Evolutionary conservation across 2,329 filamentous ascomycete species (phyloP), one percentile per base, ranked within the genome.

Genomic region (Botrytis elliptica): DNA sequence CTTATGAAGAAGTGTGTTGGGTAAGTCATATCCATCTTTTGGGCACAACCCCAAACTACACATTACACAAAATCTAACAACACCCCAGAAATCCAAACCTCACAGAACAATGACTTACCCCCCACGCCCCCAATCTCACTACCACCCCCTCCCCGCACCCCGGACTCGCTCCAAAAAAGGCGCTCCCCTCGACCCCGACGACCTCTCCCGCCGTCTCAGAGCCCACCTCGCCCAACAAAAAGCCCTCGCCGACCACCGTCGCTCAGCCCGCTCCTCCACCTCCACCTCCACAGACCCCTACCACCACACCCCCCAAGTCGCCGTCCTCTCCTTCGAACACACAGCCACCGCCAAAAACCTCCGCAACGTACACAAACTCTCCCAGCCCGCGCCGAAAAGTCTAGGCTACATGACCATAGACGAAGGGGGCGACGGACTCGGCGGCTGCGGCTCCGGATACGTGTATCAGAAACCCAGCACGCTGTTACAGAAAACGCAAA

Each of bases 251-350:
- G 74, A 78, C 44, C 73, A 71, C 46, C 76, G 76, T 64, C 76
- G 76, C 16, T 72, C 76, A 33, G 73, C 75, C 36, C 74, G 75
- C 71, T 77, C 65, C 73, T 55, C 52, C 20, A 57, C 71, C 44
- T 55, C 52, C 20, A 57, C 71, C 46, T 72, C 76, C 69, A 72
- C 74, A 65, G 76, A 63, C 25, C 76, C 78, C 9, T 86, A 88
- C 75, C 86, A 83, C 52, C 86, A 90, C 76, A 81, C 89, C 3
- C 88, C 88, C 22, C 83, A 84, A 70, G 84, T 86, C 52, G 88
- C 88, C 0, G 88, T 88, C 1, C 79, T 84, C 20, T 87, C 89
- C 73, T 90, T 90, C 77, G 82, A 85, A 16, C 82, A 84, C 62
- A 90, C 88, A 0, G 85, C 88, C 0, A 88, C 86, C 1, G 82